phyloP scores from a whole-genome alignment of 768 basidiomycete genomes.

The Hypholoma fasciculare region DNA sequence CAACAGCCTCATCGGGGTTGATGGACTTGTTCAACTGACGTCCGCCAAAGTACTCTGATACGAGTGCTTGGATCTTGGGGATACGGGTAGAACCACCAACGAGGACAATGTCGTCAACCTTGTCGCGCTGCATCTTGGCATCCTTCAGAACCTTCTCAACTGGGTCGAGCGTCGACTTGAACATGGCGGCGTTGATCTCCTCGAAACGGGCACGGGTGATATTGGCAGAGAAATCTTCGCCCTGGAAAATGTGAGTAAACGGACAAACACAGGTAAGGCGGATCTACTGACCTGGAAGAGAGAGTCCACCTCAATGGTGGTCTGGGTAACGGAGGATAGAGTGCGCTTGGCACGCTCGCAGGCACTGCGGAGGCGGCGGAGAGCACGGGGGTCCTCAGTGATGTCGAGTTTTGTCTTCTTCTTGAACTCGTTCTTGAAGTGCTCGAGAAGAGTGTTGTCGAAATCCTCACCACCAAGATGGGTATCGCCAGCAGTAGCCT shows the following conservation, averaged over 20 bases:
- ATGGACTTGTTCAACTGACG: conserved; percentile 99
- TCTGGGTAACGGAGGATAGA: conserved; percentile 94
- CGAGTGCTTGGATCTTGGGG: conserved; percentile 97
- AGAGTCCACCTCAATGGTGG: conserved; percentile 98
- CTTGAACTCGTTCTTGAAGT: conserved; percentile 98
- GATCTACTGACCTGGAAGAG: conserved; percentile 75
- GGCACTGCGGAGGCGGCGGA: conserved; percentile 95
- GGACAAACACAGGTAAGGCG: not conserved
- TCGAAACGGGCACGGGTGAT: conserved; percentile 99
- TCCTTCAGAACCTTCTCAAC: conserved; percentile 99
- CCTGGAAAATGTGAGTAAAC: conserved; percentile 40
- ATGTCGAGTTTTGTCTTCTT: conserved; percentile 75
- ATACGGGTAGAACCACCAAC: conserved; percentile 99
- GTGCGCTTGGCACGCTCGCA: conserved; percentile 99
- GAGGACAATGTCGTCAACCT: conserved; percentile 98
- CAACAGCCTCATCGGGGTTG: conserved; percentile 99
- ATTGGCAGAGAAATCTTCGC: conserved; percentile 97
- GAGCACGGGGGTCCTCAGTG: conserved; percentile 89
- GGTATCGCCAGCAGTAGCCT: conserved; percentile 97
- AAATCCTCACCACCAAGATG: conserved; percentile 99
- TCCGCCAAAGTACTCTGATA: conserved; percentile 98
- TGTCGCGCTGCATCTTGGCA: conserved; percentile 95
- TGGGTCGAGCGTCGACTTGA: conserved; percentile 97
- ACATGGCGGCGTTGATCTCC: conserved; percentile 93
- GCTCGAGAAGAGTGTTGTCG: conserved; percentile 96